These are phyloP conservation scores for Ceratocystis alfenasii DNA, from an alignment of 2,329 filamentous ascomycete genomes.

Conservation along the genomic window DNA sequence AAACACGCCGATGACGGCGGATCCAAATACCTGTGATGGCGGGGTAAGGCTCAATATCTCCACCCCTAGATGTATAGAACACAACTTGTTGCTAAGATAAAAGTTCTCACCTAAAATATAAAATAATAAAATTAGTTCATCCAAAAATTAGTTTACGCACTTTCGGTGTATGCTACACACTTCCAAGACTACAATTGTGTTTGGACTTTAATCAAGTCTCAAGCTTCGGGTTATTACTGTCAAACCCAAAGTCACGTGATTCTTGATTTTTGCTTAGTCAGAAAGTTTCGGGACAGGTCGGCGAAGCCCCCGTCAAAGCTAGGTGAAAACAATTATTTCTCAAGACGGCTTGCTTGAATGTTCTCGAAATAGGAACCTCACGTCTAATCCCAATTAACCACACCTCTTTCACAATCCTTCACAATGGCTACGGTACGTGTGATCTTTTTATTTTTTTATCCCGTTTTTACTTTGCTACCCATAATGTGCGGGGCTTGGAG, in stretches of 20 bases:
- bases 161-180: background rate
- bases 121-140: background rate
- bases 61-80: background rate
- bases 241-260: background rate
- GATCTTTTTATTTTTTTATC: background rate
- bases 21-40: background rate
- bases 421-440: constrained; percentile 60
- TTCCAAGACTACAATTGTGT: too few species aligned
- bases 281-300: constrained; percentile 20
- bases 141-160: background rate
- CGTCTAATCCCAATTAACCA: constrained; percentile 38
- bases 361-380: constrained; percentile 24
- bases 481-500: too few species aligned
- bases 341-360: constrained; percentile 7
- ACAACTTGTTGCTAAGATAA: too few species aligned
- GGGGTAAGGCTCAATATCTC: background rate
- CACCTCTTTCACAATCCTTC: constrained; percentile 36
- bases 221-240: background rate
- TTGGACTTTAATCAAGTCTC: background rate
- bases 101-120: too few species aligned
- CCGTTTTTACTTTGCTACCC: background rate
- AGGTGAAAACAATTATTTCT: constrained; percentile 22
- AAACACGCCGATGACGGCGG: background rate
- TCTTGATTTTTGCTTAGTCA: constrained; percentile 16
- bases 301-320: constrained; percentile 15